Percentiles rank a stretch among this genome's conserved stretches.
These are phyloP conservation scores for Parasitella parasitica DNA, from an alignment of 371 early-diverging fungal genomes.

Conservation along the genomic window DNA sequence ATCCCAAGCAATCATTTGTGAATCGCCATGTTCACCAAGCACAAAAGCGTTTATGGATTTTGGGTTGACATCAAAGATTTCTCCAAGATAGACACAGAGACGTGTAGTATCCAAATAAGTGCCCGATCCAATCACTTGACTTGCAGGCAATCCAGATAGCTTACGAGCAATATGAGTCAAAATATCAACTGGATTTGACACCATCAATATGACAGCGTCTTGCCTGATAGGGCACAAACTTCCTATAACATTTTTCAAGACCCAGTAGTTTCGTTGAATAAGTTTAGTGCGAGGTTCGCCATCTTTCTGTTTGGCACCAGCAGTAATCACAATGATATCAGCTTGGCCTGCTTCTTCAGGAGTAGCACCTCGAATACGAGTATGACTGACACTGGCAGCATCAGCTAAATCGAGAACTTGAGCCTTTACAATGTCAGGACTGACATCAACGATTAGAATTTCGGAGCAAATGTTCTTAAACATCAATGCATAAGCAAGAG, in stretches of 20 bases:
- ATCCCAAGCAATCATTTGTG: constrained; percentile 83
- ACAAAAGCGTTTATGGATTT: constrained; percentile 80
- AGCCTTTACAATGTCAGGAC: constrained; percentile 63
- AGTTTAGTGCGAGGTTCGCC: constrained; percentile 76
- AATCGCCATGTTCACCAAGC: constrained; percentile 88
- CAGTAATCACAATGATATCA: constrained; percentile 85
- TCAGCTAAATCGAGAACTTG: constrained; percentile 81
- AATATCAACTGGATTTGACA: constrained; percentile 84
- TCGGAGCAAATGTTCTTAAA: constrained; percentile 70
- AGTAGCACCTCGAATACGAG: constrained; percentile 59
- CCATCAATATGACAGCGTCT: constrained; percentile 71
- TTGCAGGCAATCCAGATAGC: constrained; percentile 70
- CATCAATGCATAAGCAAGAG: constrained; percentile 73
- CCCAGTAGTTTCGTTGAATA: constrained; percentile 78
- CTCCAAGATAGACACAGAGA: constrained; percentile 65
- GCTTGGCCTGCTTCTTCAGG: constrained; percentile 77
- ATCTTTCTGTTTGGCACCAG: constrained; percentile 84
- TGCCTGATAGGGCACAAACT: constrained; percentile 75
- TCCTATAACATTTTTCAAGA: constrained; percentile 69
- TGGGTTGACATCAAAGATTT: constrained; percentile 61
- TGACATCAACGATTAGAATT: constrained; percentile 73
- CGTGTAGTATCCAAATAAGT: constrained; percentile 83
- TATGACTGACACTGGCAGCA: constrained; percentile 67
- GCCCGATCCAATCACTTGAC: constrained; percentile 86
- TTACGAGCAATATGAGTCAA: constrained; percentile 83